phyloP scores from a whole-genome alignment of 1,284 basidiomycete genomes.

The Moesziomyces antarcticus region DNA sequence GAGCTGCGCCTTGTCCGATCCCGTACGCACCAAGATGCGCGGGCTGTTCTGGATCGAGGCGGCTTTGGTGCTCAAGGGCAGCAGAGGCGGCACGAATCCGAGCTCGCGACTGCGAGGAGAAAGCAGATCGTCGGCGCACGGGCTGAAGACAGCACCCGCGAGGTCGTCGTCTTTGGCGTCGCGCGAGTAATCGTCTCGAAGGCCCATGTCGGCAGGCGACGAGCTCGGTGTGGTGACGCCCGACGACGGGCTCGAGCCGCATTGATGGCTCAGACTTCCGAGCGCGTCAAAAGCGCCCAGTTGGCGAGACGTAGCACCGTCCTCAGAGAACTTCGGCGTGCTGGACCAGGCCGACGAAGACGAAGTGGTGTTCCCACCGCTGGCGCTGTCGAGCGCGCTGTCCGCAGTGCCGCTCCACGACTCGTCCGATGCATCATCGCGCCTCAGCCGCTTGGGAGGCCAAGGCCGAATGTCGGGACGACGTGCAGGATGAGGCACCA shows the following conservation, averaged over 20 bases:
- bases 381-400: slow-evolving; percentile 5
- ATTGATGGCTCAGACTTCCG: slow-evolving; percentile 22
- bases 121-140: slow-evolving; percentile 38
- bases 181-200: slow-evolving; percentile 3
- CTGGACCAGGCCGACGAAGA: slow-evolving; percentile 27
- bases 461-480: slow-evolving; percentile 36
- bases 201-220: slow-evolving; percentile 23
- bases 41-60: slow-evolving; percentile 30
- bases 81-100: slow-evolving; percentile 11
- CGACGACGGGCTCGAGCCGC: slow-evolving; percentile 25
- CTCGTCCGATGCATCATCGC: slow-evolving; percentile 11
- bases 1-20: slow-evolving; percentile 5
- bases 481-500: slow-evolving; percentile 12
- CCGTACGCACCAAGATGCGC: slow-evolving; percentile 12
- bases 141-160: slow-evolving; percentile 31
- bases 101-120: slow-evolving; percentile 3
- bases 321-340: slow-evolving; percentile 20
- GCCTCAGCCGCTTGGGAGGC: slow-evolving; percentile 8
- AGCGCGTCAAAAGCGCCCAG: slow-evolving; percentile 20
- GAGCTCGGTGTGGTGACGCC: slow-evolving; percentile 35
- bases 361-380: not conserved
- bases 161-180: slow-evolving; percentile 12
- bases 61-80: slow-evolving; percentile 10
- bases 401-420: slow-evolving; percentile 8
- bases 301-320: slow-evolving; percentile 10